phyloP scores from a whole-genome alignment of 2,329 filamentous ascomycete genomes.

The Fusarium sp. region DNA sequence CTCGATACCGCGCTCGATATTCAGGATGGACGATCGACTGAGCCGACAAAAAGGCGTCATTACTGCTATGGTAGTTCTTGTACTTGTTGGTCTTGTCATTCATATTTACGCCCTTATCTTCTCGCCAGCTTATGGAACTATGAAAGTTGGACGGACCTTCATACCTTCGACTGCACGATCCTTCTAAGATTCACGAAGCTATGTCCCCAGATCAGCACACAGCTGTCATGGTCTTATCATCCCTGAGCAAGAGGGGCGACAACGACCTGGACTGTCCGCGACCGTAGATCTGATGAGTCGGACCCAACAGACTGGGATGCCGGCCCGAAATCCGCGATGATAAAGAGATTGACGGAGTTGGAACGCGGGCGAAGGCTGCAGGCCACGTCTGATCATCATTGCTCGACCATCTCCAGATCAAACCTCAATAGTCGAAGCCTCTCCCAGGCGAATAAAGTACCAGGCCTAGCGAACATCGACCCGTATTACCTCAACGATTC shows the following conservation, averaged over 20 bases:
- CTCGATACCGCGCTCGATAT: fast-evolving
- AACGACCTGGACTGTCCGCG: too few relatives aligned
- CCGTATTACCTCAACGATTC: fast-evolving
- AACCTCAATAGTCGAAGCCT: neutral
- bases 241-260: too few relatives aligned
- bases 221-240: fast-evolving
- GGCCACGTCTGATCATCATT: too few relatives aligned
- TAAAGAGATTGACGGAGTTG: neutral
- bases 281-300: too few relatives aligned
- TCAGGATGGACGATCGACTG: neutral
- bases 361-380: neutral
- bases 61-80: neutral
- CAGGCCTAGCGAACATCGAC: neutral
- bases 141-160: neutral
- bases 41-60: neutral
- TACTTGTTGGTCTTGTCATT: neutral
- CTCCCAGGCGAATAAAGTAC: fast-evolving
- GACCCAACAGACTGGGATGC: fast-evolving
- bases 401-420: neutral
- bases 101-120: neutral
- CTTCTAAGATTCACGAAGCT: neutral
- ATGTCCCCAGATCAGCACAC: too few relatives aligned
- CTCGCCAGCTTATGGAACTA: neutral
- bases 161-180: neutral
- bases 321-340: neutral